Evolutionary conservation across 2,329 filamentous ascomycete genomes (phyloP), one percentile per base, ranked within the genome.

Genomic region (Neofusicoccum sp.): DNA sequence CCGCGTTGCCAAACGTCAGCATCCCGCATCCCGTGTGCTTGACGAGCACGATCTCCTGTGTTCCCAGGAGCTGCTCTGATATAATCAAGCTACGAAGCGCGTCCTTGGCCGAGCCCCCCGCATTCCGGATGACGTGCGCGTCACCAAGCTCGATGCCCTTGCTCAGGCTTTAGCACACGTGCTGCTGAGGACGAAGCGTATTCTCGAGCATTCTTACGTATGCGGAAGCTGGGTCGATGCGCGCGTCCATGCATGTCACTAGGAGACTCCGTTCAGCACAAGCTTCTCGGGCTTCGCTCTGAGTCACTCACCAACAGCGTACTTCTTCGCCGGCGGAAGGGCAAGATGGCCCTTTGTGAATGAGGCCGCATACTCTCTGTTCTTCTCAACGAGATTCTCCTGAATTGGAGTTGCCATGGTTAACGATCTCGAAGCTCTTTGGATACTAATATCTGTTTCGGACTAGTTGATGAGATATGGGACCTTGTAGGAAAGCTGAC

Each of bases 181-280:
- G 7, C 34, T 16, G 6, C 12, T 28, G 20, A 47, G 12, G 14
- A 16, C 20, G 44, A 48, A 58, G 7, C 11, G 33, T 9, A 2
- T 4, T n/a, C n/a, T 7, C 3, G 49, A 24, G 20, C 14, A 20
- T 4, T 28, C 41, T 58, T 48, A 45, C 56, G 26, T 48, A 58
- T 6, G 88, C 88, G 11, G 82, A 78, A 3, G 85, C 82, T 0
- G 90, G 86, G 67, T 93, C 82, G 72, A 80, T 79, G 11, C 90
- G 85, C 4, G 90, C 88, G 69, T 95, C 90, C 89, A 95, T 95
- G 75, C 90, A 95, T 0, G 89, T 90, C 45, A 93, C 82, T 83
- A 30, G 2, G 11, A 16, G 24, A 6, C 5, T 7, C n/a, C 9
- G 8, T 26, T 31, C 26, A 58, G 38, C 28, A 28, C 47, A 11